Percentiles rank a stretch among this genome's conserved stretches.
Evolutionary conservation across 306 rosid genomes (phyloP).

Genomic region (Inga laurina): DNA sequence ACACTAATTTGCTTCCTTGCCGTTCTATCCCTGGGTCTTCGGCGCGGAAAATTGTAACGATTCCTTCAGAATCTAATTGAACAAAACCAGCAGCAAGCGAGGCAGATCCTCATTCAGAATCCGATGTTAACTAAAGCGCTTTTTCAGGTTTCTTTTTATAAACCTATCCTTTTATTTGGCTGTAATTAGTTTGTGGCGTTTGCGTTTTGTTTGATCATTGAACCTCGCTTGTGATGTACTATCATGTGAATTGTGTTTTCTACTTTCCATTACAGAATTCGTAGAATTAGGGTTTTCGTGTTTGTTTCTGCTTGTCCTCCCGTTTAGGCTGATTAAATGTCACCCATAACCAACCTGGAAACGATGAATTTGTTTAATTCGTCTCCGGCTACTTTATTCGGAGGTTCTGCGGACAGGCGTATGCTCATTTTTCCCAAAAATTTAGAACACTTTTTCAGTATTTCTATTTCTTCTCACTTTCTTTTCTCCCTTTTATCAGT

Average conservation of each 20-base stretch:
- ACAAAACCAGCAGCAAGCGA: slow-evolving; percentile 92
- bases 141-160: slow-evolving; percentile 66
- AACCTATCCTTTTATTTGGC: background rate
- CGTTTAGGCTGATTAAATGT: background rate
- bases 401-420: background rate
- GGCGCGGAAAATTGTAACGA: background rate
- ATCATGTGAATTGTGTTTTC: background rate
- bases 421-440: background rate
- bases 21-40: background rate
- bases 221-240: background rate
- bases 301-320: background rate
- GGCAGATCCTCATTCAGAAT: slow-evolving; percentile 92
- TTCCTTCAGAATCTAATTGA: slow-evolving; percentile 68
- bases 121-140: slow-evolving; percentile 90
- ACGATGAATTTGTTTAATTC: background rate
- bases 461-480: background rate
- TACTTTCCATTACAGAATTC: background rate
- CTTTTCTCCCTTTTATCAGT: background rate
- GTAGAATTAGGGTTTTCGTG: slow-evolving; percentile 24
- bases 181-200: background rate
- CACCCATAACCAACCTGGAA: background rate
- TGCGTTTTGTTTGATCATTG: background rate
- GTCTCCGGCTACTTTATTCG: background rate
- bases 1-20: background rate
- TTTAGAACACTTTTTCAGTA: background rate